Percentiles rank a stretch among this genome's conserved stretches.
Evolutionary conservation across 768 basidiomycete genomes (phyloP).

Genomic region (Trametes elegans): DNA sequence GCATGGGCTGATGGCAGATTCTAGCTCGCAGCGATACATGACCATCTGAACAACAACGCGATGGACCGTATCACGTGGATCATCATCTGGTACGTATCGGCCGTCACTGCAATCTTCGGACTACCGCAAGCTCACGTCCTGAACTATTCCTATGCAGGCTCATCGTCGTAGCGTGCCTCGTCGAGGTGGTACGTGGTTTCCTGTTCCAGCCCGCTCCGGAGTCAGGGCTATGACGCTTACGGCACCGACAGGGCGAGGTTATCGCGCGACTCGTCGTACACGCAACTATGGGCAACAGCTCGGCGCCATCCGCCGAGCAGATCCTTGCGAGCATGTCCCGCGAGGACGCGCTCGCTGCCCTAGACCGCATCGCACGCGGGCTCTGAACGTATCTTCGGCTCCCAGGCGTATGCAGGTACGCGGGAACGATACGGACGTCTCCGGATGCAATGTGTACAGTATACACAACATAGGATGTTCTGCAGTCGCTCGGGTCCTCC

Average conservation of each 20-base stretch:
- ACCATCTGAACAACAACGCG: constrained; percentile 84
- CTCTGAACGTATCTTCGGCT: not conserved
- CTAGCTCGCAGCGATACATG: constrained; percentile 88
- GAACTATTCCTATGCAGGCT: constrained; percentile 51
- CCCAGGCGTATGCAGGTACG: no score
- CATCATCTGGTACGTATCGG: constrained; percentile 51
- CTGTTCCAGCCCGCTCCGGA: not conserved
- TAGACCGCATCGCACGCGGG: constrained; percentile 15
- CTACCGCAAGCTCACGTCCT: constrained; percentile 16
- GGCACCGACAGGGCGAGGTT: constrained; percentile 66
- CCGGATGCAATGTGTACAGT: not conserved
- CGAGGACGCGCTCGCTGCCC: constrained; percentile 17
- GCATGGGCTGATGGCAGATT: not conserved
- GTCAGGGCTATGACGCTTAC: not conserved
- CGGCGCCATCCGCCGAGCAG: constrained; percentile 5
- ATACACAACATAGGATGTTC: no score
- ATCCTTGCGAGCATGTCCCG: constrained; percentile 15
- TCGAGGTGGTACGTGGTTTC: constrained; percentile 63
- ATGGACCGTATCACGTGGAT: constrained; percentile 91
- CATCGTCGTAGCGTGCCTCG: constrained; percentile 86
- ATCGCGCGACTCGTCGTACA: constrained; percentile 75
- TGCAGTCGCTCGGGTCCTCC: no score
- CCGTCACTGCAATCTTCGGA: constrained; percentile 31
- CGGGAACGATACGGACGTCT: not conserved
- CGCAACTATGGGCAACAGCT: constrained; percentile 37